These are phyloP conservation scores for Aquilaria yunnanensis DNA, from an alignment of 345 rosid genomes.

Conservation along the genomic window DNA sequence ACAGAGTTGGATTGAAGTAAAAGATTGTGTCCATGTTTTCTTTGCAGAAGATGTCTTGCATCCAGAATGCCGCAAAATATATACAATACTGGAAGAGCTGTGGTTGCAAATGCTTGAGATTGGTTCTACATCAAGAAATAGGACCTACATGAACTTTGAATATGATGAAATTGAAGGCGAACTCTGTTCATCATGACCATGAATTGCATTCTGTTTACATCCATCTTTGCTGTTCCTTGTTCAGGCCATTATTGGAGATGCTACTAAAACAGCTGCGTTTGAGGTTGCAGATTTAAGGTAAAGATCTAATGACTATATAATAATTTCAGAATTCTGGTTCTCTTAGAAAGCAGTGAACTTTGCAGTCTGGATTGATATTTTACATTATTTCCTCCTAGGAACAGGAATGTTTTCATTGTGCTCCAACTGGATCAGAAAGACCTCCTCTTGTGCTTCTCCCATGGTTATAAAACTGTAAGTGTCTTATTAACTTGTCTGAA, in stretches of 20 bases:
- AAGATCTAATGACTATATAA: too few relatives aligned
- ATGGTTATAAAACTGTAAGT: too few relatives aligned
- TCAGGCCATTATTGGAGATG: neutral
- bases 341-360: too few relatives aligned
- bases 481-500: too few relatives aligned
- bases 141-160: slow-evolving; percentile 9
- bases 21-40: slow-evolving; percentile 43
- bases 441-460: too few relatives aligned
- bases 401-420: too few relatives aligned
- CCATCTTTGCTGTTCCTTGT: neutral
- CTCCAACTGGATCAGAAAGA: too few relatives aligned
- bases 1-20: slow-evolving; percentile 73
- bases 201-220: neutral
- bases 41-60: slow-evolving; percentile 56
- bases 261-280: neutral
- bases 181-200: neutral
- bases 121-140: slow-evolving; percentile 20
- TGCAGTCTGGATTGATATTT: too few relatives aligned
- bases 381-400: too few relatives aligned
- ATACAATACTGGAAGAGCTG: slow-evolving; percentile 30
- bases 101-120: slow-evolving; percentile 42
- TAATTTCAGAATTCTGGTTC: too few relatives aligned
- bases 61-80: slow-evolving; percentile 51
- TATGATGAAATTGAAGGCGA: neutral
- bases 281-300: too few relatives aligned